These are phyloP conservation scores for Oidium heveae DNA, from an alignment of 2,329 filamentous ascomycete species.

Conservation along the genomic window DNA sequence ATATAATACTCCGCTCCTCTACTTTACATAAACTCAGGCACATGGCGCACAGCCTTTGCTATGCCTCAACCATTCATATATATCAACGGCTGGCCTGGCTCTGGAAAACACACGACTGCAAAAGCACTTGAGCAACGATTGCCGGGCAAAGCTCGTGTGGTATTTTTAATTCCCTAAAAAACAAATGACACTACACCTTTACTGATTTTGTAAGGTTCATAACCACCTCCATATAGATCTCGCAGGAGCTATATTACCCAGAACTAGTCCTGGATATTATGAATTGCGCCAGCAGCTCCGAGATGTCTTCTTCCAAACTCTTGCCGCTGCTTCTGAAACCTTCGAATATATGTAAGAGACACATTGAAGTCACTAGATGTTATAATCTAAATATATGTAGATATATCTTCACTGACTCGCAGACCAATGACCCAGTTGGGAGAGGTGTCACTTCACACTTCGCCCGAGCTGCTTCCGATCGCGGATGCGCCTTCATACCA, in stretches of 20 bases:
- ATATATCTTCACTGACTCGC: constrained; percentile 1
- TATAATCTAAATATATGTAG: neutral
- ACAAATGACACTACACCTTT: neutral
- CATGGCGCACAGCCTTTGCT: neutral
- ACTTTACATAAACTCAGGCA: neutral
- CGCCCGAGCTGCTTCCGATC: neutral
- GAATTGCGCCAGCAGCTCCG: neutral
- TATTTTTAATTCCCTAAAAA: neutral
- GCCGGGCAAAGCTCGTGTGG: neutral
- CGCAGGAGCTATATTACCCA: neutral
- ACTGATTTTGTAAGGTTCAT: constrained; percentile 1
- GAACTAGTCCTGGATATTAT: constrained; percentile 1
- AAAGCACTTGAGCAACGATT: neutral
- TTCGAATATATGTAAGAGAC: neutral
- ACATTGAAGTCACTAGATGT: neutral
- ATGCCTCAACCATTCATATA: constrained; percentile 1
- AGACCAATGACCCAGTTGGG: neutral
- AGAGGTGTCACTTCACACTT: neutral
- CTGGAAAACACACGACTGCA: neutral
- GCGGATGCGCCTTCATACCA: constrained; percentile 1
- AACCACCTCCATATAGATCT: constrained; percentile 2
- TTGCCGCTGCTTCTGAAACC: neutral
- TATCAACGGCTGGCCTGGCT: constrained; percentile 1
- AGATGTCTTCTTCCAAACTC: neutral
- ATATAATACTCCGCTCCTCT: too few relatives aligned